Percentiles rank a stretch among this genome's conserved stretches.
Evolutionary conservation across 2,329 filamentous ascomycete species (phyloP).

Genomic region (Apiospora malaysiana): DNA sequence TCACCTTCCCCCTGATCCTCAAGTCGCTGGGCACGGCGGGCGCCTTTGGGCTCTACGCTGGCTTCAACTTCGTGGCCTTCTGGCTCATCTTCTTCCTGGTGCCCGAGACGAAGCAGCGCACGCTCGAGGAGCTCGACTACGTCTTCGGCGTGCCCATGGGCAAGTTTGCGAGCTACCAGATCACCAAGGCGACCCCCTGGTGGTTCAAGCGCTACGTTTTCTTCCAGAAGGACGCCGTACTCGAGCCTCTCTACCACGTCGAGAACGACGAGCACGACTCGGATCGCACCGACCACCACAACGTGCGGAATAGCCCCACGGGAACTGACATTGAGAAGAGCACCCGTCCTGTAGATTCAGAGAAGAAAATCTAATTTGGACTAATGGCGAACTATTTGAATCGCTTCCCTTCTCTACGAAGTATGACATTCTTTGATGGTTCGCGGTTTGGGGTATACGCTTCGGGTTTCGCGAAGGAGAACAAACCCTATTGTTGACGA

Average conservation of each 20-base stretch:
- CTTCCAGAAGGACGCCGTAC: conserved; percentile 37
- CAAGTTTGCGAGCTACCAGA: conserved; percentile 49
- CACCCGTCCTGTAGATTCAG: neutral
- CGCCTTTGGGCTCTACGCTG: conserved; percentile 54
- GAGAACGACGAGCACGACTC: conserved; percentile 31
- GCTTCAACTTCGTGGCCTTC: conserved; percentile 52
- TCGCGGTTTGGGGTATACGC: neutral
- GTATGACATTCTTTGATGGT: neutral
- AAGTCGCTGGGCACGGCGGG: conserved; percentile 50
- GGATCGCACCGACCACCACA: neutral
- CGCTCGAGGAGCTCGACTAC: conserved; percentile 56
- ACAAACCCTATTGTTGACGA: neutral
- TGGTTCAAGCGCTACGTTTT: conserved; percentile 44
- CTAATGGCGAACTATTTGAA: neutral
- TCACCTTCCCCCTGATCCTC: conserved; percentile 67
- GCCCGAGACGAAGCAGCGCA: conserved; percentile 56
- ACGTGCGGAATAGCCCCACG: neutral
- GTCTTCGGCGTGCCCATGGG: conserved; percentile 51
- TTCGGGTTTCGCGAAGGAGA: neutral
- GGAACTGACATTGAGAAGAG: conserved; percentile 23
- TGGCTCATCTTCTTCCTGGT: conserved; percentile 55
- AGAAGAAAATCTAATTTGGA: neutral
- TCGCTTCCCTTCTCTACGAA: neutral
- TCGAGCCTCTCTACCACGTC: conserved; percentile 39
- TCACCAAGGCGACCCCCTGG: conserved; percentile 44